These are phyloP conservation scores for Brassica hybrid DNA, from an alignment of 441 rosid species.

Conservation along the genomic window DNA sequence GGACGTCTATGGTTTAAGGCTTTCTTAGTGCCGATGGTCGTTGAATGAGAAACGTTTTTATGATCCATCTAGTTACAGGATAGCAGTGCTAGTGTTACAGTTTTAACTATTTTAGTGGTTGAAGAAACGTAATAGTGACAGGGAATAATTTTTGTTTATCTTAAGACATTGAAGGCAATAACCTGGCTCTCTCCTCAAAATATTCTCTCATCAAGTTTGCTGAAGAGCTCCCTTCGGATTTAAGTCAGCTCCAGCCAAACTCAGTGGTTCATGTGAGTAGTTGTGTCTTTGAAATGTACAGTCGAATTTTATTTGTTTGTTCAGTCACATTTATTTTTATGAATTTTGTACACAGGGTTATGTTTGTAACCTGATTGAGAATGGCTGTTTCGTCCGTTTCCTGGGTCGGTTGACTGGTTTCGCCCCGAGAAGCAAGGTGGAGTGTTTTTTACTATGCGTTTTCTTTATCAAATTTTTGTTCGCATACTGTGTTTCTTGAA, in stretches of 20 bases:
- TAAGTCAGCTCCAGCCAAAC: conserved; percentile 62
- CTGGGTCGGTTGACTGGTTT: conserved; percentile 97
- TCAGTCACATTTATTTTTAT: conserved; percentile 28
- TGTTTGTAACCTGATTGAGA: conserved; percentile 85
- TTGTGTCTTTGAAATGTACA: conserved; percentile 6
- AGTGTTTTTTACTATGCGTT: conserved; percentile 18
- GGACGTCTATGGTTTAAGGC: not conserved
- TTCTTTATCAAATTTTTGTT: conserved; percentile 39
- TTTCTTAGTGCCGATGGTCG: not conserved
- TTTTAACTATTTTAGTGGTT: conserved; percentile 14
- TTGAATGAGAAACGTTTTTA: not conserved
- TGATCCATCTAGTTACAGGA: too few relatives aligned
- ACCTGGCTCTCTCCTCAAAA: conserved; percentile 84
- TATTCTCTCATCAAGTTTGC: conserved; percentile 71
- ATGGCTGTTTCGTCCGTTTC: conserved; percentile 97
- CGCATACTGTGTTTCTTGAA: conserved; percentile 15
- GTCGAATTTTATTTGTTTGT: not conserved
- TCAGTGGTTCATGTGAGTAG: conserved; percentile 77
- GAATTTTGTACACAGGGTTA: conserved; percentile 69
- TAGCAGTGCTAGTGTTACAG: not conserved
- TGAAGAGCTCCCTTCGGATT: conserved; percentile 78
- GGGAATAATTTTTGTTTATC: conserved; percentile 26
- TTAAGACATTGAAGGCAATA: conserved; percentile 87
- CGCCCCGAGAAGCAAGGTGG: conserved; percentile 90
- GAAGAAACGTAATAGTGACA: conserved; percentile 9